Percentiles rank a stretch among this genome's conserved stretches.
These are phyloP conservation scores for Trifolium pratense DNA, from an alignment of 306 rosid species.

Conservation along the genomic window DNA sequence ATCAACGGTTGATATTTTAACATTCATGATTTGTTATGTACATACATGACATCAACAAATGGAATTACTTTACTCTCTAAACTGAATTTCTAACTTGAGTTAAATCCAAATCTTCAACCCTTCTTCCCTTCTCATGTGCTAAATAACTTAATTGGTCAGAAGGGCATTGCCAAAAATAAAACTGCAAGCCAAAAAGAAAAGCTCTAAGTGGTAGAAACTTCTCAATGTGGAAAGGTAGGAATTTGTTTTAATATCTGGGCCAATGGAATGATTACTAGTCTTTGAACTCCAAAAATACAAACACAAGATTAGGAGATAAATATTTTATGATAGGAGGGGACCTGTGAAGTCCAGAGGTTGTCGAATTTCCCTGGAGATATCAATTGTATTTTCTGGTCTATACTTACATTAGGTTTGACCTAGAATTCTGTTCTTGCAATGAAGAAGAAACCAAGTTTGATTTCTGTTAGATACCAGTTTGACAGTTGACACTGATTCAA, in stretches of 20 bases:
- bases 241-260: not conserved
- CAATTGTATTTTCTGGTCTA: conserved; percentile 4
- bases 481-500: too few species aligned
- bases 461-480: not conserved
- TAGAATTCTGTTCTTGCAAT: not conserved
- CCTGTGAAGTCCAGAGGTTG: not conserved
- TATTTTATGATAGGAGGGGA: not conserved
- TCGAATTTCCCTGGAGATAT: not conserved
- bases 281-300: not conserved
- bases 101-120: conserved; percentile 20
- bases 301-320: not conserved
- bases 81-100: not conserved
- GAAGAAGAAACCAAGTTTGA: not conserved
- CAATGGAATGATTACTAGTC: conserved; percentile 1
- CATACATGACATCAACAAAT: not conserved
- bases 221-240: conserved; percentile 21
- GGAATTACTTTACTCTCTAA: not conserved
- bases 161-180: conserved; percentile 5
- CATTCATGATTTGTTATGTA: not conserved
- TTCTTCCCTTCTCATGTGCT: not conserved
- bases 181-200: not conserved
- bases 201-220: conserved; percentile 15
- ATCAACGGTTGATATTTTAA: not conserved
- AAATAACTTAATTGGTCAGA: conserved; percentile 4
- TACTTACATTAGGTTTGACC: not conserved